phyloP scores from a whole-genome alignment of 106 monocot species.

The Alisma plantagoaquatica region DNA sequence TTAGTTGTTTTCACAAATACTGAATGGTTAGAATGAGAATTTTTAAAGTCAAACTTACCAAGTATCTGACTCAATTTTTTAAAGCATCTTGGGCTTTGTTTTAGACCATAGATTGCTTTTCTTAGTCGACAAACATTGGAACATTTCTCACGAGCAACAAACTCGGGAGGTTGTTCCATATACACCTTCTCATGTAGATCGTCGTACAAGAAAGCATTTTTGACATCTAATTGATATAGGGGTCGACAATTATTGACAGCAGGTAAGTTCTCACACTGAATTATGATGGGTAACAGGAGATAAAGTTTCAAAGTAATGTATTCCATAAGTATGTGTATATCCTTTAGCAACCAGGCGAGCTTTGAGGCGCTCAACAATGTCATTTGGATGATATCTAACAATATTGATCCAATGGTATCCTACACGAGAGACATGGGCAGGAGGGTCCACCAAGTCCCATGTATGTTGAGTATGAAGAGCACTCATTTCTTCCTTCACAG shows the following conservation, averaged over 20 bases:
- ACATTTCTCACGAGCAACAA: not conserved
- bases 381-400: no score
- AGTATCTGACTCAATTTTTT: no score
- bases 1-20: no score
- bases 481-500: not conserved
- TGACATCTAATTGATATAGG: not conserved
- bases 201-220: not conserved
- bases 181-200: not conserved
- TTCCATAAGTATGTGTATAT: not conserved
- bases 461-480: not conserved
- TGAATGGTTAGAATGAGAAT: no score
- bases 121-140: not conserved
- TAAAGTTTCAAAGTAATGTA: not conserved
- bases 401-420: no score
- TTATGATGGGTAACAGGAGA: not conserved
- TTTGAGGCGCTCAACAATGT: no score
- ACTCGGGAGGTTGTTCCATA: not conserved
- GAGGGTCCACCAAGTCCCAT: not conserved
- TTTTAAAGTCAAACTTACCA: no score
- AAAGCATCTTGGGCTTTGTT: no score
- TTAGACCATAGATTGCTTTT: not conserved
- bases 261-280: no score
- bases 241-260: no score
- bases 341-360: not conserved
- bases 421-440: no score